A percentile compares a stretch with the other conserved stretches of the same genome.
These are phyloP conservation scores for Cyclotella choctawhatcheeana DNA, from an alignment of 108 stramenopile genomes.

Conservation along the genomic window DNA sequence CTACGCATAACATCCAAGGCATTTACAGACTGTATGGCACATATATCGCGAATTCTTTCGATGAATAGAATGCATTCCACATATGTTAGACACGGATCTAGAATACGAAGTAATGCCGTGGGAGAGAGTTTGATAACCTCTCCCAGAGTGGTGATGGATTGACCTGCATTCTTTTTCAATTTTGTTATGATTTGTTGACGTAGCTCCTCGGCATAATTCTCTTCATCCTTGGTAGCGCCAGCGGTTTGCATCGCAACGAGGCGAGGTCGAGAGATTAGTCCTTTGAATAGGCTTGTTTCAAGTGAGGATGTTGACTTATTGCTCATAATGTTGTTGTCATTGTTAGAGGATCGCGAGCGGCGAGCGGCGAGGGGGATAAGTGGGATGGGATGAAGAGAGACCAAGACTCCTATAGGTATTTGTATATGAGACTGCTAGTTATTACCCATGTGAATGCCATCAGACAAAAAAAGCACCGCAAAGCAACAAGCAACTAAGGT, in stretches of 20 bases:
- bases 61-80: constrained; percentile 57
- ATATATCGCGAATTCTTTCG: constrained; percentile 46
- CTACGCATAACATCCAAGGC: constrained; percentile 44
- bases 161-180: constrained; percentile 16
- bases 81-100: constrained; percentile 82
- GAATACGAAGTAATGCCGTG: constrained; percentile 49
- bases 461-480: too few species aligned
- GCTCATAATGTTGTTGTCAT: constrained; percentile 6
- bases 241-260: background rate
- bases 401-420: too few species aligned
- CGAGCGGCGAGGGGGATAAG: too few species aligned
- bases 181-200: constrained; percentile 44
- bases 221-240: background rate
- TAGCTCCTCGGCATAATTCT: constrained; percentile 9
- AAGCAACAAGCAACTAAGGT: too few species aligned
- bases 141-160: constrained; percentile 59
- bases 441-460: too few species aligned
- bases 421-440: too few species aligned
- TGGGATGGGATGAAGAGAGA: too few species aligned
- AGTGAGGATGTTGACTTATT: constrained; percentile 59
- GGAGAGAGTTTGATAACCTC: constrained; percentile 57
- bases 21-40: constrained; percentile 44
- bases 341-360: too few species aligned
- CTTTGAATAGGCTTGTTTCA: constrained; percentile 65
- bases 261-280: constrained; percentile 43